These are phyloP conservation scores for Cytospora piceicola DNA, from an alignment of 2,329 filamentous ascomycete species.

Conservation along the genomic window DNA sequence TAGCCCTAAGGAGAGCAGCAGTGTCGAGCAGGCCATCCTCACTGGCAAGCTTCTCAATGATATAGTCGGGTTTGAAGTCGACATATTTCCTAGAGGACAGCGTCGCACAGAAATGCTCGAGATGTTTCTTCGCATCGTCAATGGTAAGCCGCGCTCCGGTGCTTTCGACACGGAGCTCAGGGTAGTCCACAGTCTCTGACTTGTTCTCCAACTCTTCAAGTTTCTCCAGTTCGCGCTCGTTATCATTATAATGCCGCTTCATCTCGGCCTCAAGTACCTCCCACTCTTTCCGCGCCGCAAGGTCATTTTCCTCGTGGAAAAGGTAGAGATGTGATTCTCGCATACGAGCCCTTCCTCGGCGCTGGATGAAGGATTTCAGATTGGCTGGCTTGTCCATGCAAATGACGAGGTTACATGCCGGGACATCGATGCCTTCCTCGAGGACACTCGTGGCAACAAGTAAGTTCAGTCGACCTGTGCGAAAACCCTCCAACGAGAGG, in stretches of 20 bases:
- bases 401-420: constrained; percentile 64
- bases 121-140: constrained; percentile 73
- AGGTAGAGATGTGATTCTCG: constrained; percentile 55
- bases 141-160: constrained; percentile 70
- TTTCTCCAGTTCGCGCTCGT: constrained; percentile 55
- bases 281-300: constrained; percentile 55
- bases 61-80: constrained; percentile 70
- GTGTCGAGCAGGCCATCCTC: constrained; percentile 33
- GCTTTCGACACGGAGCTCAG: constrained; percentile 43
- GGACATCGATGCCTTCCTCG: constrained; percentile 71
- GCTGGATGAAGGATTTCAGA: constrained; percentile 63
- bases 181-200: constrained; percentile 36
- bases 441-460: constrained; percentile 67
- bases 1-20: constrained; percentile 51
- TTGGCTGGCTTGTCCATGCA: constrained; percentile 57
- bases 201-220: constrained; percentile 58
- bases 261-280: constrained; percentile 71
- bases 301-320: constrained; percentile 43
- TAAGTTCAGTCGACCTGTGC: constrained; percentile 57
- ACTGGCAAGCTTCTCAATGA: constrained; percentile 47
- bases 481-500: constrained; percentile 55
- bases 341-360: constrained; percentile 58
- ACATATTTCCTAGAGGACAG: constrained; percentile 63
- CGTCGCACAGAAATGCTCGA: constrained; percentile 78
- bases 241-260: constrained; percentile 69